Evolutionary conservation across 192 early-diverging fungal species (phyloP).

Genomic region (Powellomyces hirtus): DNA sequence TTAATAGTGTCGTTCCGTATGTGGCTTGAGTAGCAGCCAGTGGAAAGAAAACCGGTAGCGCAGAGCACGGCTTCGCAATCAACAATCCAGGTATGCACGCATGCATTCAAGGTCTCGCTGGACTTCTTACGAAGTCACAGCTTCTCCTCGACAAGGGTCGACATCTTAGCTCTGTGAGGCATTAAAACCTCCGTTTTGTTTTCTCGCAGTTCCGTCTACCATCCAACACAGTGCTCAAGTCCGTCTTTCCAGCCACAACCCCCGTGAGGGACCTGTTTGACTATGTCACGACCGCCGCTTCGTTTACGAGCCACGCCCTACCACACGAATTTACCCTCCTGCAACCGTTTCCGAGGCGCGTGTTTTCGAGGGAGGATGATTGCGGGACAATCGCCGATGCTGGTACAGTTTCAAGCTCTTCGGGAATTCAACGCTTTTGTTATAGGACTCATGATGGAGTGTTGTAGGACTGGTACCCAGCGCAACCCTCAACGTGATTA

Average conservation of each 20-base stretch:
- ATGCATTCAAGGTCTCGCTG: too few species aligned
- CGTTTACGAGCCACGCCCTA: neutral
- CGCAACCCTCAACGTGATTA: neutral
- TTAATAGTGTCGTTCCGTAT: too few species aligned
- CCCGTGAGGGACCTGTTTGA: neutral
- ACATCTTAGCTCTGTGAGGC: too few species aligned
- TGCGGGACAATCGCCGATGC: neutral
- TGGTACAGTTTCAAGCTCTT: too few species aligned
- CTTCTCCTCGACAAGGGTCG: too few species aligned
- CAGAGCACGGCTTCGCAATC: neutral
- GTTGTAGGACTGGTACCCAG: neutral
- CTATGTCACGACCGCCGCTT: neutral
- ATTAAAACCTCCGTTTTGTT: too few species aligned
- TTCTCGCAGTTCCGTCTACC: constrained; percentile 8
- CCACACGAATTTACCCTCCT: neutral
- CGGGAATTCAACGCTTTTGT: too few species aligned
- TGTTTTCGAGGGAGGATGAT: neutral
- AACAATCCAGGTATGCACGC: neutral
- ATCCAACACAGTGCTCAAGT: neutral
- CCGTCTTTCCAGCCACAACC: neutral
- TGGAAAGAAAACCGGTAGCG: too few species aligned
- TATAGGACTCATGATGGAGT: too few species aligned
- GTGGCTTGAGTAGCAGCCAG: too few species aligned
- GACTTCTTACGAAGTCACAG: too few species aligned
- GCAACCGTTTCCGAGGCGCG: neutral